Evolutionary conservation across 768 basidiomycete genomes (phyloP).

Genomic region (Naematelia encephala): DNA sequence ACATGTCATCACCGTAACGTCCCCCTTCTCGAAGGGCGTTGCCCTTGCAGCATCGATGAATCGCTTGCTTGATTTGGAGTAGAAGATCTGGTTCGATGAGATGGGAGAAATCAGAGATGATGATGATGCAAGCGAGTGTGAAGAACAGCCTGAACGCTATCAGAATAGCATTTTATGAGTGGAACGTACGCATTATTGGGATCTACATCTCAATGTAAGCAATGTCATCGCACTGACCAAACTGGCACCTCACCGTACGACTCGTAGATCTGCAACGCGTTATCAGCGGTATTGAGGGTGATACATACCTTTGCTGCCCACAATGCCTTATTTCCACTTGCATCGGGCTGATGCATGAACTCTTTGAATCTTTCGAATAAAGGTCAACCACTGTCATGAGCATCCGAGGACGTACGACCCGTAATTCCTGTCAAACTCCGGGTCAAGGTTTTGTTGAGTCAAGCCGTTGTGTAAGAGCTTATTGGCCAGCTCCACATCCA

Average conservation of each 20-base stretch:
- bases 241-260: slow-evolving; percentile 22
- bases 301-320: slow-evolving; percentile 10
- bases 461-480: slow-evolving; percentile 15
- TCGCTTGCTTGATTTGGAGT: slow-evolving; percentile 11
- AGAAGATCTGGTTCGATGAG: slow-evolving; percentile 1
- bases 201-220: slow-evolving; percentile 3
- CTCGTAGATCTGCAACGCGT: slow-evolving; percentile 17
- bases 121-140: slow-evolving; percentile 19
- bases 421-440: slow-evolving; percentile 12
- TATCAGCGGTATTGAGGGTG: not conserved
- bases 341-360: slow-evolving; percentile 1
- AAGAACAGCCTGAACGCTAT: slow-evolving; percentile 19
- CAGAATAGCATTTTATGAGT: not conserved
- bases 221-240: no score
- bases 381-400: not conserved
- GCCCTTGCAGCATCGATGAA: slow-evolving; percentile 13
- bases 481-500: slow-evolving; percentile 13
- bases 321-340: slow-evolving; percentile 4
- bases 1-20: slow-evolving; percentile 13
- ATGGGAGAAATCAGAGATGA: slow-evolving; percentile 12
- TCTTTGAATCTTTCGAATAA: slow-evolving; percentile 15
- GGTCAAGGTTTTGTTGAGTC: slow-evolving; percentile 12
- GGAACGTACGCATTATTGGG: slow-evolving; percentile 7
- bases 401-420: slow-evolving; percentile 12
- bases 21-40: no score